Percentiles rank a stretch among this genome's conserved stretches.
These are phyloP conservation scores for Arabis alpina DNA, from an alignment of 345 rosid genomes.

Conservation along the genomic window DNA sequence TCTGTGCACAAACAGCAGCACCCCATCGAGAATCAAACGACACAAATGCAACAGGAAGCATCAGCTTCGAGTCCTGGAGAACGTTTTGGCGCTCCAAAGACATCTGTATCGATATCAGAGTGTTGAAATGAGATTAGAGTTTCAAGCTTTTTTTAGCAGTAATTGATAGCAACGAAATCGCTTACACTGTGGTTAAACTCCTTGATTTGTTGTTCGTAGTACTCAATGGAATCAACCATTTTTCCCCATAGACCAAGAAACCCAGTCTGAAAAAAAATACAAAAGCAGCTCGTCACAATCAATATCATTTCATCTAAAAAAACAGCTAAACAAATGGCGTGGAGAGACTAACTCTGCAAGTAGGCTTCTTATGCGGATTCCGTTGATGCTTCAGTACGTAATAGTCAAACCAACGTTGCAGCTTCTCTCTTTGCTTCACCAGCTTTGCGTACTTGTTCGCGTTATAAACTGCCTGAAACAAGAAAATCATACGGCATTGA, in stretches of 20 bases:
- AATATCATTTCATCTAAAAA: slow-evolving; percentile 17
- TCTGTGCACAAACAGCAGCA: slow-evolving; percentile 98
- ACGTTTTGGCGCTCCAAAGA: slow-evolving; percentile 72
- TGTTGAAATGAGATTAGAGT: neutral
- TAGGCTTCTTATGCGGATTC: slow-evolving; percentile 76
- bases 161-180: neutral
- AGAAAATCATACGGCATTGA: neutral
- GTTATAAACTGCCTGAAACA: slow-evolving; percentile 76
- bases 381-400: slow-evolving; percentile 83
- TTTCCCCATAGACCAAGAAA: slow-evolving; percentile 85
- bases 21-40: slow-evolving; percentile 97
- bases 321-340: neutral
- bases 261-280: slow-evolving; percentile 59
- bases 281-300: slow-evolving; percentile 25
- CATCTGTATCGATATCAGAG: slow-evolving; percentile 54
- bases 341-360: slow-evolving; percentile 59
- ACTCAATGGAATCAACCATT: slow-evolving; percentile 79
- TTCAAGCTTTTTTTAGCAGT: neutral
- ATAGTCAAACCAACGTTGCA: slow-evolving; percentile 89
- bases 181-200: slow-evolving; percentile 69
- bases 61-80: slow-evolving; percentile 66
- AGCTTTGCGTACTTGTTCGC: slow-evolving; percentile 78
- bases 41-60: slow-evolving; percentile 84
- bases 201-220: slow-evolving; percentile 66
- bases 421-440: slow-evolving; percentile 73